Evolutionary conservation across 768 basidiomycete species (phyloP), one percentile per base, ranked within the genome.

Genomic region (Kwoniella bestiolae): DNA sequence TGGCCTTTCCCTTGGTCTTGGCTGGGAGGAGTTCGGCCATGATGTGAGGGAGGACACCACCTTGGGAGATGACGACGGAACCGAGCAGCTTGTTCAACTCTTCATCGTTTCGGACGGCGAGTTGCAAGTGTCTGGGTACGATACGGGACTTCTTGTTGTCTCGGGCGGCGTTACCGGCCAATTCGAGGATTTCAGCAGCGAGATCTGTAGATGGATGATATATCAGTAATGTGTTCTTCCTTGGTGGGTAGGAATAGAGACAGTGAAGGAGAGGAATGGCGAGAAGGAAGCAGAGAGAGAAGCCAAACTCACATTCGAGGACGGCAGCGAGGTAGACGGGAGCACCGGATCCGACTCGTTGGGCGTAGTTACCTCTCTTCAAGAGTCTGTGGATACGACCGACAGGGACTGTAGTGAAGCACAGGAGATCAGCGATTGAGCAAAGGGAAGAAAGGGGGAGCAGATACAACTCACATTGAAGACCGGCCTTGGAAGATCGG

Each of bases 81-180:
- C 91, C 91, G 63, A 94, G 87, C 69, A 93, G 89, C 73, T 87
- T 90, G 84, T 90, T 89, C 72, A 91, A 79, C 85, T 81, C 91
- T 80, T 93, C 91, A 65, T 92, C 91, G 81, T 93, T 92, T 72
- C 92, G 87, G 82, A 94, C 92, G 70, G 93, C 92, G 60, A 94
- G 87, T 78, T 94, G 93, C 53, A 94, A 82, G 83, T 94, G 93
- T 76, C 93, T 88, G 60, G 92, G 93, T 25, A 94, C 91, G 74
- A 94, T 94, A 89, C 93, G 92, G 72, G 91, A 89, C 85, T 94
- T 91, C 84, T 90, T 89, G 84, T 90, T 88, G 77, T 91, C 89
- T 66, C 88, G 86, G 53, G 90, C 90, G 35, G 87, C 83, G 82
- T 83, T 83, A 75, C 92, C 92, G 67, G 92, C 92, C 38, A 94